Base-by-base conservation (phyloP, 164 flowering plant genomes). In the Vitis rotundifolia region DNA sequence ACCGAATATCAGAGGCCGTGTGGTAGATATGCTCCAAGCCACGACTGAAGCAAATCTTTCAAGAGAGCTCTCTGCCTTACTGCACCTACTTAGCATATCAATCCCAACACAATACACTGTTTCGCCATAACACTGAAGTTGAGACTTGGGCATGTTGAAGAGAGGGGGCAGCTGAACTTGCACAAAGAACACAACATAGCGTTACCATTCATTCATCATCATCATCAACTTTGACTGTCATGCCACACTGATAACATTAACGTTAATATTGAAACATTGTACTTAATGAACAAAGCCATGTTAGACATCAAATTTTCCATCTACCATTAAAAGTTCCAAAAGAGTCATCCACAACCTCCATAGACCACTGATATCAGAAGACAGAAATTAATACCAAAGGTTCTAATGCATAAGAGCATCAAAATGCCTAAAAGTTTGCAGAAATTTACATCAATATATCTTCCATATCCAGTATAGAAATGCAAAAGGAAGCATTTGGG, bases 81-180 rank as follows among this genome's bases (percentile, higher is more conserved):
- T 78, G 78, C 97, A 91, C 64, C 63, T 81, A 59, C 82, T 71
- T 64, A 94, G 68, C 70, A 89, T 8, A 62, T 91, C 89, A 9
- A 71, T 77, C 5, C 75, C 69, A 22, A 71, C 44, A 64, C 91
- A 82, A 61, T 92, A 94, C 10, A 91, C 87, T 2, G 86, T 69
- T 73, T 94, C 98, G 0, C 97, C 97, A 49, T 78, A 86, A 50
- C 86, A 83, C 53, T 92, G 97, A n/a, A 92, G 90, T 31, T 89
- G 91, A 51, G 97, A 92, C 72, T 92, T 94, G 9, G 98, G 98
- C 44, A 89, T 57, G 77, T 94, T 94, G 82, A 94, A 91, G 1
- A 64, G 66, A 8, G 97, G 93, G 5, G 97, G 87, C 65, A 94
- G 77, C 97, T 94, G 86, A 57, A 77, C 47, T 16, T 55, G 11